Evolutionary conservation across 257 asterid genomes (phyloP), one percentile per base, ranked within the genome.

Genomic region (Scutellaria galericulata): DNA sequence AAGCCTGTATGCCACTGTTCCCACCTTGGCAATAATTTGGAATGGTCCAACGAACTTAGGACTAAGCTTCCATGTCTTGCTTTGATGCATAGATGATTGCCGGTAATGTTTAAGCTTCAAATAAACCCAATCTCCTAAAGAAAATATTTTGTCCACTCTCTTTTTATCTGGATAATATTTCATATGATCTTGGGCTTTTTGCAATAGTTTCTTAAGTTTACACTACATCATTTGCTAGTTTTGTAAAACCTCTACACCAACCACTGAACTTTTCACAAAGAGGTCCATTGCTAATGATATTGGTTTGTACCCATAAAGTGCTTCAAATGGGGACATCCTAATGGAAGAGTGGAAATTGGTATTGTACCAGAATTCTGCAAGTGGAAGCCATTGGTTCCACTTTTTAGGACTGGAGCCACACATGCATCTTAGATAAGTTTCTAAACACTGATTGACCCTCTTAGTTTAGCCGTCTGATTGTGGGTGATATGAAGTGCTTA

Each of bases 91-190:
- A 0, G 27, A 1, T 3, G 2, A 1, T 1, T 14, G 48, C 20
- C 24, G 14, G n/a, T 47, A 51, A 14, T 12, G 70, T 2, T 68
- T 48, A 0, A 58, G 39, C 11, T 66, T 65, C 2, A 73, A 3
- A 7, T 7, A 78, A 0, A 68, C 79, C 52, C 7, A 48, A 11
- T 72, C 75, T 0, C 78, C 82, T 0, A 35, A 11, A 6, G 1
- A 8, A 14, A 72, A 50, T 0, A 9, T 3, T n/a, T 22, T 13
- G 5, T 10, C 7, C 2, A 9, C 18, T 6, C 48, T 40, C 0
- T 45, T 1, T 6, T 51, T 44, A 12, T 72, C 45, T 0, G 55
- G 72, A 7, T 5, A 4, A 0, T n/a, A 5, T 5, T 77, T 63
- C 70, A 71, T 77, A 0, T 66, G 15, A 0, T 24, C 6, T 18